Percentiles rank a stretch among this genome's conserved stretches.
These are phyloP conservation scores for Brachypodium distachyon DNA, from an alignment of 202 grass and related monocot genomes.

Conservation along the genomic window DNA sequence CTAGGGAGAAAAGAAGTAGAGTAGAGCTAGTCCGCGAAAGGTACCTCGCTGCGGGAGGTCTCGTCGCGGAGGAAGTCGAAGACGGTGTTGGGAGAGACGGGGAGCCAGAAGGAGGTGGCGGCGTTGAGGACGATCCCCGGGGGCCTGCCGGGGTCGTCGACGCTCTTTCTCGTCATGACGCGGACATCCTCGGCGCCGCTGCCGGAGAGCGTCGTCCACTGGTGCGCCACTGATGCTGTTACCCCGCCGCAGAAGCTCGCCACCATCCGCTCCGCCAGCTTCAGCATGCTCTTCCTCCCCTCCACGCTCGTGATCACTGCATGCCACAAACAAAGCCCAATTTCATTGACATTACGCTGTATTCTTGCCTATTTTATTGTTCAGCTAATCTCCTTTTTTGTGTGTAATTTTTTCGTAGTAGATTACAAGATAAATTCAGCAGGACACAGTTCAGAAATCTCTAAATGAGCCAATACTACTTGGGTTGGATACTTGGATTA, in stretches of 20 bases:
- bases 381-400: too few species aligned
- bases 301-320: constrained; percentile 77
- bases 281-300: constrained; percentile 87
- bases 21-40: too few species aligned
- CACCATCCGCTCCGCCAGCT: constrained; percentile 83
- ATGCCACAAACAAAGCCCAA: too few species aligned
- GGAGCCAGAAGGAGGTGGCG: constrained; percentile 85
- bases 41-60: constrained; percentile 56
- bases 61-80: constrained; percentile 80
- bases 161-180: constrained; percentile 85
- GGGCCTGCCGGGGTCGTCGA: constrained; percentile 68
- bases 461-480: too few species aligned
- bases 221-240: constrained; percentile 62
- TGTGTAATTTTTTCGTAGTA: too few species aligned
- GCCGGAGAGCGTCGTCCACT: constrained; percentile 81
- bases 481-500: too few species aligned
- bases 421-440: too few species aligned
- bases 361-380: too few species aligned
- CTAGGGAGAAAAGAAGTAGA: too few species aligned
- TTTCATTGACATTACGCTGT: too few species aligned
- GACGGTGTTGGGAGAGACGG: constrained; percentile 49
- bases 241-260: constrained; percentile 83
- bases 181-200: constrained; percentile 75
- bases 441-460: too few species aligned
- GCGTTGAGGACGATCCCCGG: constrained; percentile 88